phyloP scores from a whole-genome alignment of 148 eudicot species.

The Arbutus unedo region DNA sequence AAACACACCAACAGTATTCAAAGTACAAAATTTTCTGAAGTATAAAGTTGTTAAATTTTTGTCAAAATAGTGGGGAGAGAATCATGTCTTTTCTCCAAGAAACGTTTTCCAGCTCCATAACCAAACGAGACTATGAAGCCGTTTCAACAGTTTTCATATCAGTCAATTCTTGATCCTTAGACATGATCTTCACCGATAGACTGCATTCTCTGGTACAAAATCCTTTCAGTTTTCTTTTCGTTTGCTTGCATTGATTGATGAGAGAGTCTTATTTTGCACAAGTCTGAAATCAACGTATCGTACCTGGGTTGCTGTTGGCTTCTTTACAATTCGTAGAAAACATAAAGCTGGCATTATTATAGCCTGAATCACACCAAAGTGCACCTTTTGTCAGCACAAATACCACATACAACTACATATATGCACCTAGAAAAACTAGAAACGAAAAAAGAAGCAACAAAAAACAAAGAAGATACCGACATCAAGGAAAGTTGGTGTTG shows the following conservation, averaged over 20 bases:
- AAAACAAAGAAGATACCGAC: background rate
- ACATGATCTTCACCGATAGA: background rate
- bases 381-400: background rate
- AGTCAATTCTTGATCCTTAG: background rate
- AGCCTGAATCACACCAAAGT: constrained; percentile 38
- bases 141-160: background rate
- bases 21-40: background rate
- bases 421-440: background rate
- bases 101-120: background rate
- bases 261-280: too few relatives aligned
- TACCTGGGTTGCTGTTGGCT: constrained; percentile 70
- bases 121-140: background rate
- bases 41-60: background rate
- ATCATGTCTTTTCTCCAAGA: background rate
- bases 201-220: background rate
- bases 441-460: background rate
- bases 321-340: constrained; percentile 55
- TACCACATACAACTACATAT: background rate
- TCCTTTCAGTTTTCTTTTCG: background rate
- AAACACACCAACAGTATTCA: background rate
- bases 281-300: background rate
- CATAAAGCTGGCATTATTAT: constrained; percentile 72
- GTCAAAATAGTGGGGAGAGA: background rate
- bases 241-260: background rate
- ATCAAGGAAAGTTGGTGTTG: background rate